A percentile compares a stretch with the other conserved stretches of the same genome.
phyloP scores from a whole-genome alignment of 176 grass and related monocot genomes.

The Triticum timopheevii region DNA sequence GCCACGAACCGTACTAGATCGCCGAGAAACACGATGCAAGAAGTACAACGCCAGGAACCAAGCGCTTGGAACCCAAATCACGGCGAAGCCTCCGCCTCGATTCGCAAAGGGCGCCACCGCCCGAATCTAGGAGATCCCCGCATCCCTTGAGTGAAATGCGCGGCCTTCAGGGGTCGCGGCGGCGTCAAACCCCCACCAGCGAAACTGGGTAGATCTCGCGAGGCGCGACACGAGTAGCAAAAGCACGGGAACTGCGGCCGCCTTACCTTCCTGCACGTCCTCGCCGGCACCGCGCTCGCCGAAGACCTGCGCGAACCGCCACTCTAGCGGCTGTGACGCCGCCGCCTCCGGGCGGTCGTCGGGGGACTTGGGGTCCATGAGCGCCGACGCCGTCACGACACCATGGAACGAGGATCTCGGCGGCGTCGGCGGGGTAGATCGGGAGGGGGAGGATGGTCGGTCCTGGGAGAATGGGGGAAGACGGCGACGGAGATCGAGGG shows the following conservation, averaged over 20 bases:
- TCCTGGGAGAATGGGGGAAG: slow-evolving; percentile 27
- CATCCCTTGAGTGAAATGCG: slow-evolving; percentile 20
- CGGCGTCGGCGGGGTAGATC: slow-evolving; percentile 18
- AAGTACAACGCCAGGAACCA: not conserved
- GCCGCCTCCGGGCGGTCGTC: slow-evolving; percentile 27
- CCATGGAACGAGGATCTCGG: slow-evolving; percentile 38
- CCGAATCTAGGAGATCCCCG: slow-evolving; percentile 8
- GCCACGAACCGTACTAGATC: not conserved
- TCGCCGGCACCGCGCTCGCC: slow-evolving; percentile 84
- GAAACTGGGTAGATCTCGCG: slow-evolving; percentile 44
- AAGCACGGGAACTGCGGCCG: not conserved
- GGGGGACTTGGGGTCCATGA: slow-evolving; percentile 41
- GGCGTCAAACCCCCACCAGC: not conserved
- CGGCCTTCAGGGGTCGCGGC: not conserved
- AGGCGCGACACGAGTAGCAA: not conserved
- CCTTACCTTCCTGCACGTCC: slow-evolving; percentile 86
- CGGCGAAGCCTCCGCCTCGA: not conserved
- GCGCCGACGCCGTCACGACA: slow-evolving; percentile 34
- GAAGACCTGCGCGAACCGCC: slow-evolving; percentile 92
- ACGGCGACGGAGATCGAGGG: slow-evolving; percentile 34
- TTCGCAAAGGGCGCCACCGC: not conserved
- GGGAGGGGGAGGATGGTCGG: slow-evolving; percentile 9
- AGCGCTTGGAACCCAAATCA: not conserved
- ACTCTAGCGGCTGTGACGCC: slow-evolving; percentile 47
- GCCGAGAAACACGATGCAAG: not conserved